Conservation (phyloP, 2,329 filamentous ascomycete genomes). For the Ciborinia camelliae region DNA sequence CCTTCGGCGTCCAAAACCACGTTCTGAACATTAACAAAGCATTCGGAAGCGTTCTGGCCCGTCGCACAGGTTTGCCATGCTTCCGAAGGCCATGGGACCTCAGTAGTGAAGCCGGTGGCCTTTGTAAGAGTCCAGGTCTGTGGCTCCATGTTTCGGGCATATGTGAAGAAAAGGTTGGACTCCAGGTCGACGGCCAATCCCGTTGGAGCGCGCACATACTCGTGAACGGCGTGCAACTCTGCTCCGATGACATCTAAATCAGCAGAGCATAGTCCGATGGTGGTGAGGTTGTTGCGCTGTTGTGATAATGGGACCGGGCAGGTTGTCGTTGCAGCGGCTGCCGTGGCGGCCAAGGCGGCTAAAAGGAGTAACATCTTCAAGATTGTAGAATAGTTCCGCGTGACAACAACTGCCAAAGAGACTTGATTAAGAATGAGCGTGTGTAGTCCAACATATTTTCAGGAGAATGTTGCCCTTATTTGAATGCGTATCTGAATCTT, state of each 20-base stretch:
- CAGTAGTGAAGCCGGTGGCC: not conserved
- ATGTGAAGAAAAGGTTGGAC: conserved; percentile 5
- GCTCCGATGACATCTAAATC: conserved; percentile 7
- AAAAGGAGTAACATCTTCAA: not conserved
- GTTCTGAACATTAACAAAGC: conserved; percentile 2
- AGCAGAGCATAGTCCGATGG: not conserved
- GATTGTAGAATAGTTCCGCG: not conserved
- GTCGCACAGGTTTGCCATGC: conserved; percentile 3
- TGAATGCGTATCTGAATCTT: not conserved
- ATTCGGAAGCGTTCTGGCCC: conserved; percentile 1
- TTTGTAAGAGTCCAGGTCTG: conserved; percentile 2
- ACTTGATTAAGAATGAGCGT: not conserved
- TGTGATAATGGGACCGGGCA: not conserved
- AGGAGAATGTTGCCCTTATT: not conserved
- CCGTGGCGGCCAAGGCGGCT: not conserved
- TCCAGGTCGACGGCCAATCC: not conserved
- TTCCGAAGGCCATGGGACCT: conserved; percentile 7
- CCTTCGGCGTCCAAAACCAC: not conserved
- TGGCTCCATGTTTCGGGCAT: conserved; percentile 2
- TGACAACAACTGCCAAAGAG: not conserved
- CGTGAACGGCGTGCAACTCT: not conserved
- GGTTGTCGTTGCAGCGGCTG: not conserved
- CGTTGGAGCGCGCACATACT: not conserved
- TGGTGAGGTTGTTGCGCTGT: not conserved
- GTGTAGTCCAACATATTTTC: not conserved